phyloP scores from a whole-genome alignment of 2,329 filamentous ascomycete genomes.

The Neonectria ditissima region DNA sequence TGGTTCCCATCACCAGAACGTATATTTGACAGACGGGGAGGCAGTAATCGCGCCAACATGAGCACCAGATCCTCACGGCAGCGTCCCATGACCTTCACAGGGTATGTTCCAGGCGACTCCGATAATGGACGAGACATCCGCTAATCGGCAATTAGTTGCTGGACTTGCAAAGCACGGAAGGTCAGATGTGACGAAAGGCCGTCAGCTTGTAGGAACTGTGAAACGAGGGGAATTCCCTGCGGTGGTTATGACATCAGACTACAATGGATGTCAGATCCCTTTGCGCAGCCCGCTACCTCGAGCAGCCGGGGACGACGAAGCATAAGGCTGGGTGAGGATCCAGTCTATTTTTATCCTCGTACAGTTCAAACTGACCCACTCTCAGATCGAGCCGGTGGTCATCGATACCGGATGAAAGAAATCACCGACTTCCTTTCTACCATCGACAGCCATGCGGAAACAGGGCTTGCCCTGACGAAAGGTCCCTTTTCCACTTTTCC shows the following conservation, averaged over 20 bases:
- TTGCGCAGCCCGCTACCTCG: constrained; percentile 4
- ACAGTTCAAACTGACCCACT: not conserved
- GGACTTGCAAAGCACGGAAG: constrained; percentile 33
- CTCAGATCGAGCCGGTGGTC: constrained; percentile 3
- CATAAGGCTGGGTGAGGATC: constrained; percentile 16
- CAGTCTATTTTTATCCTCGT: too few relatives aligned
- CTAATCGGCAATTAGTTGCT: constrained; percentile 20
- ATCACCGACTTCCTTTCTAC: constrained; percentile 23
- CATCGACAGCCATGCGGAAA: constrained; percentile 19
- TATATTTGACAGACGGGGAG: not conserved
- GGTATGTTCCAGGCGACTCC: not conserved
- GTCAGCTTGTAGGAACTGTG: constrained; percentile 27
- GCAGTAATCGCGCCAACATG: not conserved
- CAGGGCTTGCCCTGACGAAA: not conserved
- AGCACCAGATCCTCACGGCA: not conserved
- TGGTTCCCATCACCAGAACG: too few relatives aligned
- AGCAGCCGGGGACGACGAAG: constrained; percentile 21
- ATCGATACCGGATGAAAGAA: constrained; percentile 14
- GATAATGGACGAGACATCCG: not conserved
- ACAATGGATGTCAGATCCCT: constrained; percentile 26
- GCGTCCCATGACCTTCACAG: not conserved
- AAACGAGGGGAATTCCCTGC: constrained; percentile 21
- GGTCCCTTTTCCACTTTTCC: constrained; percentile 24
- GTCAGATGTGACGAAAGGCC: constrained; percentile 29
- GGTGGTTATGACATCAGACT: constrained; percentile 28